Base-by-base conservation (phyloP, 2,329 filamentous ascomycete genomes). In the Calonectria hongkongensis region DNA sequence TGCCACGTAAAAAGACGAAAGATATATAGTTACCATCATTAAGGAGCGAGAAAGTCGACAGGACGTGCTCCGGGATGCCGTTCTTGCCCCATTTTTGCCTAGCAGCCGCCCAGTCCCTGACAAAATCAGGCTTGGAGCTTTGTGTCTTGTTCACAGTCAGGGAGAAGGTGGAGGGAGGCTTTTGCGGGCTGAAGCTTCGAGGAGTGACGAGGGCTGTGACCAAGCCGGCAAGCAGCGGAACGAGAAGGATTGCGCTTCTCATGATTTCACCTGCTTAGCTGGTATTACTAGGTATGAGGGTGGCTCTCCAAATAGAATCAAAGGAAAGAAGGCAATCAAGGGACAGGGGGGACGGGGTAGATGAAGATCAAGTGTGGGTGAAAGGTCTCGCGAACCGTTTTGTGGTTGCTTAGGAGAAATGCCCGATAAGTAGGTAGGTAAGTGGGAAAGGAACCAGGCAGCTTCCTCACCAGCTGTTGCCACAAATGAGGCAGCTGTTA, bases 61-160 rank as follows among this genome's bases (percentile, higher is more conserved):
- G 21, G 15, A 75, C 68, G 7, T 78, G 72, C 25, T 68, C 66
- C 0, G 80, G 68, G 36, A 79, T 68, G 3, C 72, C 74, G 10
- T 74, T 79, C 4, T 74, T 79, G 6, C 83, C 83, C 83, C 84
- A 85, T 79, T 83, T 84, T 73, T 77, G 74, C 18, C 79, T 80
- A 6, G 79, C 82, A 15, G 82, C 81, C 8, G 77, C 79, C 80
- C 81, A 84, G 47, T 84, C 83, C 21, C 76, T 76, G 15, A 81
- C 73, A 73, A 84, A 85, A 67, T 83, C 75, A 18, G 79, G 77
- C 69, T 79, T 78, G n/a, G 71, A 74, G 15, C 71, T 65, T 13
- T 66, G 67, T 2, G 73, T 77, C 45, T 78, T 76, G 56, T 54
- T 67, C 47, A 80, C 81, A 6, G 79, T 71, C 8, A 85, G 67